Evolutionary conservation across 2,329 filamentous ascomycete species (phyloP), one percentile per base, ranked within the genome.

Genomic region (Fusarium sarcochroum): DNA sequence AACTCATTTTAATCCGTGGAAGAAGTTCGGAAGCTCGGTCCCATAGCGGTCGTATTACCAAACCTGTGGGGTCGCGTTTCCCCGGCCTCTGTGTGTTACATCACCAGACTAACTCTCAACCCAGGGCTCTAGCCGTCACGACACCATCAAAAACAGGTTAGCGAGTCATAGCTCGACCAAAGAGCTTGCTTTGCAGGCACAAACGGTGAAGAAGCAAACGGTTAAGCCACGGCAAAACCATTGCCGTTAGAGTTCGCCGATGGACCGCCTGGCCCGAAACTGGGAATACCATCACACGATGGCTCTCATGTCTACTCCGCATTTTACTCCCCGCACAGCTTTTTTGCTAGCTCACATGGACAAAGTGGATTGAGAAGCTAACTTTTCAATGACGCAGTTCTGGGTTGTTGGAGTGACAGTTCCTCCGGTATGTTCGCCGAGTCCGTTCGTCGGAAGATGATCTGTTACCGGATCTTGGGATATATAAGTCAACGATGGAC

Each of bases 31-130:
- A 6, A 37, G 7, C 49, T 72, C 71, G 71, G 71, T 65, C 57
- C 53, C 60, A 72, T 57, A 45, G 17, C 71, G 71, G 71, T 54
- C 66, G 58, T 73, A 73, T 65, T 73, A 57, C 50, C 44, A 41
- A 57, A 44, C 8, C 58, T 40, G 59, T n/a, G 55, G 55, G 50
- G 48, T 20, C 8, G 32, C 14, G 10, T 21, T 52, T 49, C 42
- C 56, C 53, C 51, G 58, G 66, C 32, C 32, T 42, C 55, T 41
- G 25, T 46, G 14, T 52, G 61, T 61, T 61, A 60, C 68, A 69
- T 71, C 67, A 71, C 45, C 37, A 60, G 57, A 56, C 55, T 52
- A 56, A 51, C 56, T 48, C 47, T 41, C 30, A 49, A 38, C 50
- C 45, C 60, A 58, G 49, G 37, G 49, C 30, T 38, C 40, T 21